Evolutionary conservation across 371 early-diverging fungal species (phyloP).

Genomic region (Mucor racemosus): DNA sequence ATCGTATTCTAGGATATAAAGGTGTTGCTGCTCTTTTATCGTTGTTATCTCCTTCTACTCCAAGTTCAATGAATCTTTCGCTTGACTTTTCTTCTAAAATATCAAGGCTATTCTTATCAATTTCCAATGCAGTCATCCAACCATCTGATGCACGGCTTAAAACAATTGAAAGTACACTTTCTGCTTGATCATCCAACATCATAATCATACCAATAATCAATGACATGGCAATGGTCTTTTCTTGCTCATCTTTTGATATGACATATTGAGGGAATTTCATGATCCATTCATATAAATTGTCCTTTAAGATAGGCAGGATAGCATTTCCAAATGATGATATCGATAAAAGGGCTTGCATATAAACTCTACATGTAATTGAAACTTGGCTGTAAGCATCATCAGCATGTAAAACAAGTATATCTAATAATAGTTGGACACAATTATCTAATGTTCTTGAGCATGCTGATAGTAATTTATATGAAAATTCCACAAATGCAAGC

Average conservation of each 20-base stretch:
- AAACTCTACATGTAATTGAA: constrained; percentile 24
- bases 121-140: constrained; percentile 48
- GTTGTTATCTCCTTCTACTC: neutral
- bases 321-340: constrained; percentile 19
- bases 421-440: constrained; percentile 43
- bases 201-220: constrained; percentile 48
- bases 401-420: constrained; percentile 50
- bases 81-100: constrained; percentile 44
- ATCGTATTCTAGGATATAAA: constrained; percentile 52
- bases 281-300: constrained; percentile 48
- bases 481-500: constrained; percentile 47
- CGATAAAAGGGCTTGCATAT: constrained; percentile 29
- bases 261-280: constrained; percentile 49
- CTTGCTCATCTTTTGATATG: constrained; percentile 47
- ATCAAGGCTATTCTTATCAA: constrained; percentile 46
- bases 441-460: constrained; percentile 50
- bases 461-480: constrained; percentile 36
- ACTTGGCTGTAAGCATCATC: constrained; percentile 55
- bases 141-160: constrained; percentile 43
- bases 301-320: constrained; percentile 45
- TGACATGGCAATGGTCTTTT: constrained; percentile 44
- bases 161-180: constrained; percentile 38
- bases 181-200: constrained; percentile 43
- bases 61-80: constrained; percentile 31
- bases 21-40: constrained; percentile 4